A percentile compares a stretch with the other conserved stretches of the same genome.
Conservation (phyloP, 805 yeast species). For the Scheffersomyces amazonensis region DNA sequence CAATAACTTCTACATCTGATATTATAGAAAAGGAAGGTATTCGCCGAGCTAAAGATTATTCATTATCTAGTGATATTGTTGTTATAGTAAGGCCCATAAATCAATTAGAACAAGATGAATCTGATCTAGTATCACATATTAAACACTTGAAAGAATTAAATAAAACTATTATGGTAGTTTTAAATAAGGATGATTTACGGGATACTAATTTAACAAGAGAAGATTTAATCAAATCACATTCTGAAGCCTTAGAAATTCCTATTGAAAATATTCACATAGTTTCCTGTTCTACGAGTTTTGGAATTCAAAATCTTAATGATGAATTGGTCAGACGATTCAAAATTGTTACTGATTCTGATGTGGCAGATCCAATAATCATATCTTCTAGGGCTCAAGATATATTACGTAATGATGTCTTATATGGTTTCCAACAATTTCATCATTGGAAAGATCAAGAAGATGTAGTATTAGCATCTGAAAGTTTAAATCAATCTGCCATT, state of each 20-base stretch:
- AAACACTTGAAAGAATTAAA: constrained; percentile 21
- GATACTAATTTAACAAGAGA: neutral
- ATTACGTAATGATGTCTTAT: constrained; percentile 68
- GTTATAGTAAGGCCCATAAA: constrained; percentile 44
- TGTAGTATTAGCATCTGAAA: constrained; percentile 77
- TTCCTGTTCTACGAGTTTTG: constrained; percentile 61
- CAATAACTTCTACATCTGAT: constrained; percentile 41
- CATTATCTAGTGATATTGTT: constrained; percentile 62
- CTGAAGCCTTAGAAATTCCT: constrained; percentile 11
- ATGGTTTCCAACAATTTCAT: constrained; percentile 67
- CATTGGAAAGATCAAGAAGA: constrained; percentile 53
- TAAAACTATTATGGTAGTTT: constrained; percentile 38
- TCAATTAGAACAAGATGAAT: constrained; percentile 14
- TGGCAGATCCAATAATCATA: constrained; percentile 64
- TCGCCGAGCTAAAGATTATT: constrained; percentile 61
- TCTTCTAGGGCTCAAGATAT: constrained; percentile 78
- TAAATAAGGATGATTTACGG: constrained; percentile 62
- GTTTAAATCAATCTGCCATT: constrained; percentile 66
- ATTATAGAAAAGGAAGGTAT: constrained; percentile 79
- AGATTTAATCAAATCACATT: constrained; percentile 13
- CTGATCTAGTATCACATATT: constrained; percentile 40
- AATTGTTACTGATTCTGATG: constrained; percentile 45
- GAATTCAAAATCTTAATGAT: constrained; percentile 47
- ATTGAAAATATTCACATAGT: constrained; percentile 25
- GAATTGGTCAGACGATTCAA: constrained; percentile 47